Percentiles rank a stretch among this genome's conserved stretches.
These are phyloP conservation scores for Dactylellina drechsleri DNA, from an alignment of 2,329 filamentous ascomycete genomes.

Conservation along the genomic window DNA sequence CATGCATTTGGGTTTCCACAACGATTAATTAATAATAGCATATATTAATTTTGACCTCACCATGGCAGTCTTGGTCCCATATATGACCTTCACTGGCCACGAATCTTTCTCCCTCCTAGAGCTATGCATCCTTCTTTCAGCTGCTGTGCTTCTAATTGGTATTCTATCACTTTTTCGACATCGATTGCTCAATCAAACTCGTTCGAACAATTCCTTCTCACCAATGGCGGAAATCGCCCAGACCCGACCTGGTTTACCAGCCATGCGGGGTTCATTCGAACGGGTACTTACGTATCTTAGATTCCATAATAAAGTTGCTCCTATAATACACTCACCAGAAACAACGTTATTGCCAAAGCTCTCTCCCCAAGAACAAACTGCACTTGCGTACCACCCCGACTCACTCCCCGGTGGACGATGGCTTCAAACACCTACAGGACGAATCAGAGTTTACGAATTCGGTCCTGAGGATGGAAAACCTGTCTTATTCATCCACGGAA, in stretches of 20 bases:
- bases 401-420: slow-evolving; percentile 75
- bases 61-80: slow-evolving; percentile 42
- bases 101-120: slow-evolving; percentile 19
- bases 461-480: slow-evolving; percentile 77
- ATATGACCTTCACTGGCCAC: slow-evolving; percentile 38
- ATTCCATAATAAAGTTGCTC: slow-evolving; percentile 22
- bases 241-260: neutral
- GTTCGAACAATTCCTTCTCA: slow-evolving; percentile 13
- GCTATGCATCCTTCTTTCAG: slow-evolving; percentile 34
- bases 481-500: slow-evolving; percentile 81
- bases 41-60: slow-evolving; percentile 2
- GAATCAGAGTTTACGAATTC: slow-evolving; percentile 80
- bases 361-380: slow-evolving; percentile 61
- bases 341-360: slow-evolving; percentile 60
- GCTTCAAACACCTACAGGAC: slow-evolving; percentile 76
- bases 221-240: neutral
- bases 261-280: slow-evolving; percentile 7
- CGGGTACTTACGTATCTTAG: slow-evolving; percentile 17
- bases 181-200: slow-evolving; percentile 25
- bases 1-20: slow-evolving; percentile 16
- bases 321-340: slow-evolving; percentile 61
- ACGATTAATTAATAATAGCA: too few species aligned
- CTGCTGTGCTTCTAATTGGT: slow-evolving; percentile 36
- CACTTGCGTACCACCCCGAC: slow-evolving; percentile 74
- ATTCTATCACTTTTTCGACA: slow-evolving; percentile 30